phyloP scores from a whole-genome alignment of 257 asterid species.

The Solanum pennellii region DNA sequence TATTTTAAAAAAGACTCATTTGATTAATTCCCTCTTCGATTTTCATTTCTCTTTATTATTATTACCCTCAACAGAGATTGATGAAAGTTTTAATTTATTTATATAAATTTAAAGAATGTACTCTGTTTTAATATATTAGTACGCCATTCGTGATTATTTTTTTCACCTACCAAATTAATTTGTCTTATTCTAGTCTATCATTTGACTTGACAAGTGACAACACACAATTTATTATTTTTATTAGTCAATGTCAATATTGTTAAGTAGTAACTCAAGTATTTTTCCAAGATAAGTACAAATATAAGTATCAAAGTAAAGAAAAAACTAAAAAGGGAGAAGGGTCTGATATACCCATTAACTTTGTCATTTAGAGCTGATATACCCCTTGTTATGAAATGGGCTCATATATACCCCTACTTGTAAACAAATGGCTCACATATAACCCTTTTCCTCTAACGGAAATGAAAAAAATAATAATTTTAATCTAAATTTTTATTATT shows the following conservation, averaged over 20 bases:
- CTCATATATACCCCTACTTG: too few relatives aligned
- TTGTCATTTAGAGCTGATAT: too few relatives aligned
- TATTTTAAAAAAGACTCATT: not conserved
- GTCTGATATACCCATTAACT: too few relatives aligned
- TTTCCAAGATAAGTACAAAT: not conserved
- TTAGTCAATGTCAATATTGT: not conserved
- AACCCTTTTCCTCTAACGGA: too few relatives aligned
- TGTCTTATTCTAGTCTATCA: not conserved
- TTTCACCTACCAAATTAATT: not conserved
- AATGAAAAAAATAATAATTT: too few relatives aligned
- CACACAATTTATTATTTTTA: not conserved
- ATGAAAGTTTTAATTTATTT: too few relatives aligned
- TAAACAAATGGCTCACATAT: too few relatives aligned
- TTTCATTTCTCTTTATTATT: not conserved
- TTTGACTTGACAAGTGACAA: not conserved
- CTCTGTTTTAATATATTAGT: not conserved
- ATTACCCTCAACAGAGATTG: not conserved
- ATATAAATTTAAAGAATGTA: too few relatives aligned
- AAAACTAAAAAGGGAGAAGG: too few relatives aligned
- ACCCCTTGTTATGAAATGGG: too few relatives aligned
- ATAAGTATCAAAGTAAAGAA: not conserved
- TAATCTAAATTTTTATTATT: too few relatives aligned
- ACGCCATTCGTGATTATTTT: not conserved
- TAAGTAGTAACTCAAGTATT: not conserved
- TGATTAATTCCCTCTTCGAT: too few relatives aligned